Base-by-base conservation (phyloP, 106 monocot genomes). In the Dendrobium officinale region DNA sequence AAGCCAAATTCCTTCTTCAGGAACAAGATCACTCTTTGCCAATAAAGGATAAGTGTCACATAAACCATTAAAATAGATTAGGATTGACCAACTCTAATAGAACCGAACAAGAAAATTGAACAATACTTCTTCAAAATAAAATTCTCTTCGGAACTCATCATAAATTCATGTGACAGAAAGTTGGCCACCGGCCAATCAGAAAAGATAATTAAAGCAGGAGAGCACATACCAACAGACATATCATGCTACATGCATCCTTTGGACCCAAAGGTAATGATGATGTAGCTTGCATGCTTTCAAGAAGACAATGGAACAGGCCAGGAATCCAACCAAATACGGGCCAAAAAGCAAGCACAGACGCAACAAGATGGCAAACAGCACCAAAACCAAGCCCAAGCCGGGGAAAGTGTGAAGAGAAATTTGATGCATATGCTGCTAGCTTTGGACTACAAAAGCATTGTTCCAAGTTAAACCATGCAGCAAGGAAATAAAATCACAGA, bases 1-100 rank as follows among this genome's bases (percentile, higher is more conserved):
- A 42, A 84, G 83, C 98, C 98, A 95, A 83, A 99, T 88, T 61
- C 86, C 92, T 93, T 99, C 98, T 43, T 93, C 93, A 54, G 98
- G 95, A 78, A 95, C 85, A 55, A 99, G 84, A 85, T 95, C 92
- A 72, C 90, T 90, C 98, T 99, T 78, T 54, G 18, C 33, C 18
- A 78, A 55, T 42, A 75, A 77, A 67, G 51, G 6, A 76, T 75
- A 61, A 58, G 75, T 73, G 79, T 67, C 64, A 61, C 6, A 55
- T 37, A 59, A 75, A 70, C 37, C 13, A 27, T 51, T 51, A 15
- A 51, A 51, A 15, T 1, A 51, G 13, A 51, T 13, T 13, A 51
- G 16, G 51, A 51, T 13, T 51, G 72, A 16, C 74, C 74, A 74
- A 10, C 5, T 20, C 1, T 74, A 59, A 59, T 19, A 17, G 41